Evolutionary conservation across 2,329 filamentous ascomycete genomes (phyloP).

Genomic region (Trichoderma sp.): DNA sequence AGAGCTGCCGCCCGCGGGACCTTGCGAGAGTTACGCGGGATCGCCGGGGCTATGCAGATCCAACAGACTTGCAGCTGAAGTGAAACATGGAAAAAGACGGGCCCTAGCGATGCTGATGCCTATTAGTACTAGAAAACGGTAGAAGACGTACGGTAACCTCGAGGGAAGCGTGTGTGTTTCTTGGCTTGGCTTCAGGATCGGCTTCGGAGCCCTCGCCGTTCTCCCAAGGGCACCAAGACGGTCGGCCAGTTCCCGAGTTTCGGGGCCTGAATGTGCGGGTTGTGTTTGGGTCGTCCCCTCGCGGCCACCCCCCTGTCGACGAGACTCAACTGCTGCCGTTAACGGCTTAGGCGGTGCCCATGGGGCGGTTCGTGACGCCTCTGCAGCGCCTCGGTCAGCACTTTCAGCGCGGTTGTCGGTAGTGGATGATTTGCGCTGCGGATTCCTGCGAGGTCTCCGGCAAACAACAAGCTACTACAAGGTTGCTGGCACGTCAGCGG

Average conservation of each 20-base stretch:
- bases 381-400: slow-evolving; percentile 1
- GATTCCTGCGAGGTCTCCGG: neutral
- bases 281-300: no score
- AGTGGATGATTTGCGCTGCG: neutral
- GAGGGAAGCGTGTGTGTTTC: neutral
- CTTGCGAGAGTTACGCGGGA: neutral
- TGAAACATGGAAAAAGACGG: neutral
- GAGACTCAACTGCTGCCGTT: no score
- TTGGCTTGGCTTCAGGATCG: neutral
- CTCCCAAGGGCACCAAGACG: neutral
- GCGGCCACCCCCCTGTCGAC: no score
- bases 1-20: neutral
- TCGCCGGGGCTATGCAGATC: neutral
- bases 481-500: no score
- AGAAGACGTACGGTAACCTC: neutral
- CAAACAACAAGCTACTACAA: neutral
- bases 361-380: neutral
- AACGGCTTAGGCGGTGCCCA: no score
- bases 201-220: neutral
- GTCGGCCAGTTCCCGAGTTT: neutral
- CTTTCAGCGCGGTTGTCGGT: neutral
- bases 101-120: neutral
- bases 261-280: neutral
- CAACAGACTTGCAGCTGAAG: neutral
- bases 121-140: no score